These are phyloP conservation scores for Chalaropsis ovoidea DNA, from an alignment of 2,329 filamentous ascomycete species.

Conservation along the genomic window DNA sequence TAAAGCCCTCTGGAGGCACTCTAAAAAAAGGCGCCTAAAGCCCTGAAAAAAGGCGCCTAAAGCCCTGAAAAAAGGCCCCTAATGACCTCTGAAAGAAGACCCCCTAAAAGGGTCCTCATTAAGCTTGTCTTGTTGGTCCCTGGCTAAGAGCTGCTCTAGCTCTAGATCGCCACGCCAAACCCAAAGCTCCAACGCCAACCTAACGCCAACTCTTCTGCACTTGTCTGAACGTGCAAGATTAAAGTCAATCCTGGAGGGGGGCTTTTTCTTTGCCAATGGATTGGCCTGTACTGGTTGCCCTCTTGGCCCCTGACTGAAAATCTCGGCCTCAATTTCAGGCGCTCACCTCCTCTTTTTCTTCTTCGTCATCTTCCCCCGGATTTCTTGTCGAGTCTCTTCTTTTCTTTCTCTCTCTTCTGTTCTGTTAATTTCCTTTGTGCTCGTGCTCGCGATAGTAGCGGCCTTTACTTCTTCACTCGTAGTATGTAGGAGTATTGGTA, in stretches of 20 bases:
- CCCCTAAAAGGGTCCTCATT: background rate
- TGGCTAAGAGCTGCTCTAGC: background rate
- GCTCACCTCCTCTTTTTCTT: conserved; percentile 5
- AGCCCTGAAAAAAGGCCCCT: too few species aligned
- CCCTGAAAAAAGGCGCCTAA: too few species aligned
- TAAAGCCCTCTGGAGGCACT: too few species aligned
- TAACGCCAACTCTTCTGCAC: background rate
- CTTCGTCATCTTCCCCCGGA: background rate
- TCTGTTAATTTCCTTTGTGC: conserved; percentile 2
- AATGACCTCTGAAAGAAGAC: too few species aligned
- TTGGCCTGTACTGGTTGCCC: background rate
- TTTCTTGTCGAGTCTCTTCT: background rate
- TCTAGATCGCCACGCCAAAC: background rate
- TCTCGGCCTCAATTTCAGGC: conserved; percentile 11
- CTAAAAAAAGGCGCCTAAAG: too few species aligned
- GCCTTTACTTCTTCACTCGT: background rate
- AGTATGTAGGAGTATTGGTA: background rate
- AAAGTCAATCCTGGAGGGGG: conserved; percentile 4
- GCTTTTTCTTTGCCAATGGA: background rate
- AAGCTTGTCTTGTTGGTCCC: background rate
- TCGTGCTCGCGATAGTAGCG: background rate
- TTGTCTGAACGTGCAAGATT: conserved; percentile 7
- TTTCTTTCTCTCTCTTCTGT: background rate
- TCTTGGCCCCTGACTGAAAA: conserved; percentile 3
- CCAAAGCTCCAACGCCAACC: background rate